phyloP scores from a whole-genome alignment of 768 basidiomycete genomes.

The Tylopilus plumbeoviolaceoides region DNA sequence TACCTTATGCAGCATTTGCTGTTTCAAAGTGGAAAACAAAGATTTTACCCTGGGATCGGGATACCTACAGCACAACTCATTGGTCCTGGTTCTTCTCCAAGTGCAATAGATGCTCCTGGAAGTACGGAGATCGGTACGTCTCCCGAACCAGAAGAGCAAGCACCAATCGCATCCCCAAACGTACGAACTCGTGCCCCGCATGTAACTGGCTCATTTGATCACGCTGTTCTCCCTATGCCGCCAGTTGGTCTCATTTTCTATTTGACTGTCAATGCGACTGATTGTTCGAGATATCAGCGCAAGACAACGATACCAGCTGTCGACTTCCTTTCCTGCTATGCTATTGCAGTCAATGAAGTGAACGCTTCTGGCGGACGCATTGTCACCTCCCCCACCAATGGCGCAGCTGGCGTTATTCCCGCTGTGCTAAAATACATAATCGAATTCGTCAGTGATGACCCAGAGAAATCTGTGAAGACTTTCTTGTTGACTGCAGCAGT shows the following conservation, averaged over 20 bases:
- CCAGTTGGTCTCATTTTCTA: slow-evolving; percentile 49
- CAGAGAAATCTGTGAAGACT: slow-evolving; percentile 81
- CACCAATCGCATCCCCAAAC: not conserved
- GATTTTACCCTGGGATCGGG: slow-evolving; percentile 51
- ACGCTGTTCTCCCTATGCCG: slow-evolving; percentile 75
- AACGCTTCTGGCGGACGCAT: slow-evolving; percentile 92
- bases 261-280: not conserved
- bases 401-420: slow-evolving; percentile 92
- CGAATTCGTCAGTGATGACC: slow-evolving; percentile 91
- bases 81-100: slow-evolving; percentile 22
- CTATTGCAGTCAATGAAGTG: slow-evolving; percentile 93
- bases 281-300: slow-evolving; percentile 41
- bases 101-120: slow-evolving; percentile 25
- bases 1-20: not conserved
- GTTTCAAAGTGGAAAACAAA: slow-evolving; percentile 18
- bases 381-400: slow-evolving; percentile 92
- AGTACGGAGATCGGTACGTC: not conserved
- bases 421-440: slow-evolving; percentile 86
- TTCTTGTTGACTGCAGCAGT: slow-evolving; percentile 89
- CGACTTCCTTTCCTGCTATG: slow-evolving; percentile 92
- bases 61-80: slow-evolving; percentile 36
- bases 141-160: slow-evolving; percentile 2
- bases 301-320: slow-evolving; percentile 88
- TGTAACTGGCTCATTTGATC: slow-evolving; percentile 76
- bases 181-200: slow-evolving; percentile 28